Conservation (phyloP, 192 early-diverging fungal genomes). For the Mortierella claussenii region DNA sequence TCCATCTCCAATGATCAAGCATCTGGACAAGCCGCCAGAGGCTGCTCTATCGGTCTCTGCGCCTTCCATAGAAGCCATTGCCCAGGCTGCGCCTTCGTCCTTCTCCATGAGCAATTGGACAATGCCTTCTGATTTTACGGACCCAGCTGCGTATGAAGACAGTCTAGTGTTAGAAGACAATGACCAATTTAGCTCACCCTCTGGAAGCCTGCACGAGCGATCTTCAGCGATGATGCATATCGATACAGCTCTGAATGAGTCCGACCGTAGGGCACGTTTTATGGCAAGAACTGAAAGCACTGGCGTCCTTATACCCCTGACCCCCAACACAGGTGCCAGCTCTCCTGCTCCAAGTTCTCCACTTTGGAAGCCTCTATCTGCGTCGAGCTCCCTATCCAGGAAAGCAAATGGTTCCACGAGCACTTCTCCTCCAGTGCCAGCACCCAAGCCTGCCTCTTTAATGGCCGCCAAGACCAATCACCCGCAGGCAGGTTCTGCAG, state of each 20-base stretch:
- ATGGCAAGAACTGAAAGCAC: background rate
- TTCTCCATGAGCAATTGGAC: conserved; percentile 54
- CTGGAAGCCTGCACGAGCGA: conserved; percentile 2
- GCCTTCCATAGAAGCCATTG: conserved; percentile 1
- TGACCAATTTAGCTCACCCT: background rate
- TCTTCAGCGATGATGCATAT: conserved; percentile 11
- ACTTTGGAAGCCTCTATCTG: background rate
- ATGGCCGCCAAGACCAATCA: conserved; percentile 6
- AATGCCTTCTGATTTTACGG: conserved; percentile 28
- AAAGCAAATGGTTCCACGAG: background rate
- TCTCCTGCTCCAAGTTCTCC: background rate
- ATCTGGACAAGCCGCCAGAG: no score
- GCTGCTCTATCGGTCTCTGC: background rate
- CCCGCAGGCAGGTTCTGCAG: conserved; percentile 20
- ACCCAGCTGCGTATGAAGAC: background rate
- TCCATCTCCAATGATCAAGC: no score
- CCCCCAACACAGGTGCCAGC: background rate
- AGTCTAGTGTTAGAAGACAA: background rate
- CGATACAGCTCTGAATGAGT: background rate
- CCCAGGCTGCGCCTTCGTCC: background rate
- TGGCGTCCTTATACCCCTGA: conserved; percentile 4
- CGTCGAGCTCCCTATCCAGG: conserved; percentile 6
- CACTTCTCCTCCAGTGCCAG: conserved; percentile 23
- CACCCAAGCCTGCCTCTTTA: conserved; percentile 37
- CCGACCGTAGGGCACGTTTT: background rate